Evolutionary conservation across 306 rosid genomes (phyloP).

Genomic region (Prunus fruticosa): DNA sequence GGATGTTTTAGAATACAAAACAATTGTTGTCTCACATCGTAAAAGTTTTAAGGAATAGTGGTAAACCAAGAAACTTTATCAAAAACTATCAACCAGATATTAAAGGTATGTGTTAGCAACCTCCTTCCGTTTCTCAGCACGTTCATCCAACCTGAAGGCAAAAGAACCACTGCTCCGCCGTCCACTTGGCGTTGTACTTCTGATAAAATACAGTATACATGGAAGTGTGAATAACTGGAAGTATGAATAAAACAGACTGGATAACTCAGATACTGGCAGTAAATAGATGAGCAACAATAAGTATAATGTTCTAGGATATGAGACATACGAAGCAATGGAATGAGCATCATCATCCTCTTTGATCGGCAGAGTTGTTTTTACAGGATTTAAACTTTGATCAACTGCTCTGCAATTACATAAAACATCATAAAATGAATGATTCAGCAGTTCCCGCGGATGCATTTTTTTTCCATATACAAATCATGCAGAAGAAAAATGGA

Average conservation of each 20-base stretch:
- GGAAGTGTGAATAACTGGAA: constrained; percentile 12
- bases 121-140: constrained; percentile 97
- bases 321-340: constrained; percentile 81
- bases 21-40: neutral
- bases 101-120: constrained; percentile 33
- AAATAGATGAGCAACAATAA: neutral
- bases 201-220: constrained; percentile 26
- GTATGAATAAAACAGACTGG: constrained; percentile 1
- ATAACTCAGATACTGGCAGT: neutral
- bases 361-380: constrained; percentile 31
- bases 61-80: neutral
- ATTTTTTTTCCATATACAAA: neutral
- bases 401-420: constrained; percentile 45
- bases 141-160: constrained; percentile 83
- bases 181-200: constrained; percentile 47
- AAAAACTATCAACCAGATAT: neutral
- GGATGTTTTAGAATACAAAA: neutral
- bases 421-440: constrained; percentile 11
- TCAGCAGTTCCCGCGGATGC: neutral
- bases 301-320: neutral
- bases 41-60: neutral
- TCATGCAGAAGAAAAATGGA: neutral
- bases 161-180: constrained; percentile 55
- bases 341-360: constrained; percentile 72
- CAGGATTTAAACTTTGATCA: constrained; percentile 47